phyloP scores from a whole-genome alignment of 768 basidiomycete species.

The Lentinula aciculospora region DNA sequence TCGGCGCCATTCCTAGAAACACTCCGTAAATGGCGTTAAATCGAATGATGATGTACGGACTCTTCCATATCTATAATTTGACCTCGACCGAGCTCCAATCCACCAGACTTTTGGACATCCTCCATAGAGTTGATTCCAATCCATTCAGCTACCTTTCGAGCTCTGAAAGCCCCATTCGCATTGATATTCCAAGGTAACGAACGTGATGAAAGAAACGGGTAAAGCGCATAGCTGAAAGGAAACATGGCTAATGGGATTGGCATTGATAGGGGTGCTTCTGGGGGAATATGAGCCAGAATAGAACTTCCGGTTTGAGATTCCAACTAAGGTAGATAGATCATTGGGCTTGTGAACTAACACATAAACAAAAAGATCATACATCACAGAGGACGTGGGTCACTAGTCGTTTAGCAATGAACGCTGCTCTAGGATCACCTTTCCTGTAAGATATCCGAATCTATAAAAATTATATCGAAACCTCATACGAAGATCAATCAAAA shows the following conservation, averaged over 20 bases:
- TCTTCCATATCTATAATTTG: constrained; percentile 25
- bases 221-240: constrained; percentile 50
- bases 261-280: constrained; percentile 17
- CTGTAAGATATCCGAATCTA: constrained; percentile 57
- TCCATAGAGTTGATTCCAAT: constrained; percentile 31
- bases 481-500: constrained; percentile 1
- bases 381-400: constrained; percentile 46
- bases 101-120: constrained; percentile 28
- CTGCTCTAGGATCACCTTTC: constrained; percentile 26
- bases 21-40: background rate
- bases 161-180: constrained; percentile 43
- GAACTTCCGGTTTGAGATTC: constrained; percentile 8
- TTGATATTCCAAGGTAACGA: constrained; percentile 43
- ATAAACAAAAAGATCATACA: constrained; percentile 29
- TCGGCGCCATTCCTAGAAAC: constrained; percentile 9
- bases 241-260: constrained; percentile 22
- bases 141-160: constrained; percentile 62
- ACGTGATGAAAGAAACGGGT: constrained; percentile 55
- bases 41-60: constrained; percentile 21
- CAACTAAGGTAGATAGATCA: constrained; percentile 1
- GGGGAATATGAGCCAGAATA: constrained; percentile 24
- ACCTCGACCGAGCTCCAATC: constrained; percentile 28
- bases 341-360: no score
- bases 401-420: constrained; percentile 44
- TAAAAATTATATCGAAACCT: constrained; percentile 4